A percentile compares a stretch with the other conserved stretches of the same genome.
Conservation (phyloP, 306 rosid species). For the Canavalia ensiformis region DNA sequence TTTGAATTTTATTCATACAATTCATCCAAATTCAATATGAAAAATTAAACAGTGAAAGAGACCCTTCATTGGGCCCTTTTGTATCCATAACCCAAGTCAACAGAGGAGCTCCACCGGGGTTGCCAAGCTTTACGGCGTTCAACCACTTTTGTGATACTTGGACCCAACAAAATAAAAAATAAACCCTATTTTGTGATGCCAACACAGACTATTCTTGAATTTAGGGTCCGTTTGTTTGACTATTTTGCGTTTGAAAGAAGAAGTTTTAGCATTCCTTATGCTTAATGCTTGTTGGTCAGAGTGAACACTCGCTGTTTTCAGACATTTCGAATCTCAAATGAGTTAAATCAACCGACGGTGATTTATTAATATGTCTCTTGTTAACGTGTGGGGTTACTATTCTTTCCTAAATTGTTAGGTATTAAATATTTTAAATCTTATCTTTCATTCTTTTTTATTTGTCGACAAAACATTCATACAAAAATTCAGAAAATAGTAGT, state of each 20-base stretch:
- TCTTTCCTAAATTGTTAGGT: no score
- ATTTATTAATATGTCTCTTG: not conserved
- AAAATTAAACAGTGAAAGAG: not conserved
- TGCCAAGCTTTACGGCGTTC: not conserved
- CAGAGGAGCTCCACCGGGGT: not conserved
- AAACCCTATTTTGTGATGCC: not conserved
- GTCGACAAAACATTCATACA: no score
- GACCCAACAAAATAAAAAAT: not conserved
- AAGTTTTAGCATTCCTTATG: not conserved
- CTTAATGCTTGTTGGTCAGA: not conserved
- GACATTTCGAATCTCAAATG: not conserved
- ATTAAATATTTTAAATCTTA: no score
- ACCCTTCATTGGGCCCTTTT: not conserved
- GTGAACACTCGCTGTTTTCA: not conserved
- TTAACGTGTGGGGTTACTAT: no score
- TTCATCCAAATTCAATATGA: not conserved
- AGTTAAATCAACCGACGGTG: not conserved
- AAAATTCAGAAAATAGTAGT: no score
- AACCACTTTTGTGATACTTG: not conserved
- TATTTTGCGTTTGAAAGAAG: not conserved
- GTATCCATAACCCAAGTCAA: not conserved
- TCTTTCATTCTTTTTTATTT: no score
- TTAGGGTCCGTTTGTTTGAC: not conserved
- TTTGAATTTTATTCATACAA: slow-evolving; percentile 4
- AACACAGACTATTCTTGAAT: not conserved